Base-by-base conservation (phyloP, 176 grass and related monocot genomes). In the Eleusine coracana region DNA sequence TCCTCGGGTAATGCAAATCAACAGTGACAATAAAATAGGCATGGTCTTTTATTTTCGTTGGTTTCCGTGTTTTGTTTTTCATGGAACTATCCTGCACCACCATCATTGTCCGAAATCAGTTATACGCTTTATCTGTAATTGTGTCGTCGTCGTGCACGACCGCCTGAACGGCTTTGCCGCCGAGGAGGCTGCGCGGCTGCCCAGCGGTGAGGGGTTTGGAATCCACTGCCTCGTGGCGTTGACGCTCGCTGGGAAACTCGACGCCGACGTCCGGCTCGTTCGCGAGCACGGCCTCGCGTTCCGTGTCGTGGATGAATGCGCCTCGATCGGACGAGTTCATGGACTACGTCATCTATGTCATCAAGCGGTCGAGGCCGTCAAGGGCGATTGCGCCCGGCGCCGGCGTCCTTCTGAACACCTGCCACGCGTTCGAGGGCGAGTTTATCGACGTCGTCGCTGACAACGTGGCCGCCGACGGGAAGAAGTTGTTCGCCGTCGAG, bases 401-500 rank as follows among this genome's bases (percentile, higher is more conserved):
- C 46, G 49, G 87, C 37, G 1, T 64, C 0, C 45, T 86, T 56
- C 14, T 90, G 8, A 90, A 90, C 78, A 73, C 83, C 2, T 83
- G 83, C 83, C 88, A 67, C 46, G 78, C 38, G 67, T 25, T 25
- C 25, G 25, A 25, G 25, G 0, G 25, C 25, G 25, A 25, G 25
- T 25, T 25, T 25, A 25, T 90, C 55, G 87, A 88, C 66, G 68
- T 66, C 15, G 23, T 90, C 2, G 55, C 52, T 11, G 17, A 55
- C 52, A 18, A 55, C 17, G 17, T 55, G 42, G 51, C 79, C 87
- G 15, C 77, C 77, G 6, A 71, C 0, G 77, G 66, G 23, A 77
- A 88, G 87, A 93, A 59, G 14, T 40, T 82, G 2, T 90, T 90
- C 46, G 49, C 51, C 66, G 87, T 93, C 51, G 87, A 87, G 25